Base-by-base conservation (phyloP, 2,329 filamentous ascomycete genomes). In the Neofusicoccum cordaticola region DNA sequence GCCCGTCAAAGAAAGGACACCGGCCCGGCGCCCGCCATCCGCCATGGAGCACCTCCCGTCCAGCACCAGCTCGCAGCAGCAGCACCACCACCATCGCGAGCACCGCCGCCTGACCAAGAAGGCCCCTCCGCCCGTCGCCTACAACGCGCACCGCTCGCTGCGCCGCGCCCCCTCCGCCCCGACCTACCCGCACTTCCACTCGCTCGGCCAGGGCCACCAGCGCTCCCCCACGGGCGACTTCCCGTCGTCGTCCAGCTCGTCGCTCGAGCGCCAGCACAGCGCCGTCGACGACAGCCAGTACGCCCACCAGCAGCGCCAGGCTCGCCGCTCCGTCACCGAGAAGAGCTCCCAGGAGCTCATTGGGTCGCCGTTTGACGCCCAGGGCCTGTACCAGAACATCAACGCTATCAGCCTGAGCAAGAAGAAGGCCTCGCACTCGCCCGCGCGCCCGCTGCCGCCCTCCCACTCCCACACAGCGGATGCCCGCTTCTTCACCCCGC, bases 351-450 rank as follows among this genome's bases (percentile, higher is more conserved):
- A 69, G 62, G 75, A 77, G 62, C 72, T 79, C 56, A 70, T 78
- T 65, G 79, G 79, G 64, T 69, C 72, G 66, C 73, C 75, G 66
- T 80, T 81, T 72, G 77, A 78, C 73, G 71, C 72, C 63, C 72
- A 73, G 61, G 72, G 72, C 64, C 69, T 79, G 66, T 70, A 76
- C 68, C 70, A 73, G 69, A 75, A 72, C 69, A 72, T 77, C 67
- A 71, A 75, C 71, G 69, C 62, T 73, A 73, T 70, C 67, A 68
- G 53, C 52, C 35, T 63, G 64, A 63, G 11, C 45, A 51, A 65
- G 66, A 62, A 31, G 17, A 39, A 51, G 35, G 11, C 35, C 37
- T 64, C 60, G 27, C 51, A 17, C 41, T 57, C 53, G 50, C 65
- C 66, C 56, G 51, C 63, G 65, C 70, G 66, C 66, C 66, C 73